Evolutionary conservation across 352 stramenopile species (phyloP), one percentile per base, ranked within the genome.

Genomic region (Pythium brachiatum): DNA sequence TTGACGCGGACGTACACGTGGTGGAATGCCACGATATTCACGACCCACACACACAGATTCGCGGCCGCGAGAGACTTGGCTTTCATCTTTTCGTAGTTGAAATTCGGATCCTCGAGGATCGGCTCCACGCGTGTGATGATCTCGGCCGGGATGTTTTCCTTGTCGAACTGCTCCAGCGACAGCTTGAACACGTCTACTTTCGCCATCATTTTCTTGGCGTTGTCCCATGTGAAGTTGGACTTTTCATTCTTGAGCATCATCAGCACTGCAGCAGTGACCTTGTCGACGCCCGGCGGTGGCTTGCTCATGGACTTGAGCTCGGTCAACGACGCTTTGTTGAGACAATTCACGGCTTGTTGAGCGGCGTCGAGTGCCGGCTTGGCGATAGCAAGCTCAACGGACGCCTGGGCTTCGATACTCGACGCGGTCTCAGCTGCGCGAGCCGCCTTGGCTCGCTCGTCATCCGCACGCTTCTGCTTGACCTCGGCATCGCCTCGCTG

Each of bases 191-290:
- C 76, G 60, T 97, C 91, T 13, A 96, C 84, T 36, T 97, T 97
- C 2, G 92, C 92, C 92, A 98, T 98, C 92, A 98, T 97, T 66
- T 97, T 98, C 77, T 97, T 98, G 12, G 92, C 92, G 61, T 96
- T 97, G 38, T 98, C 92, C 92, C 92, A 98, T 43, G 83, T 90
- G 47, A 98, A 96, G 62, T 97, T 96, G 57, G 95, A 95, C 34
- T 91, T 97, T 68, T 97, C 91, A 43, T 91, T 84, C 72, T 97
- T 97, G n/a, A 98, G 47, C 73, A 98, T 89, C 70, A 98, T 97
- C 1, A 98, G 69, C 31, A 97, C 75, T 0, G 88, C 88, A 7
- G 86, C 85, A 0, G 91, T 97, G 8, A 97, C 90, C 53, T 96
- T 96, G 31, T 95, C 89, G 1, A 97, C 88, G 15, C 89, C 89